phyloP scores from a whole-genome alignment of 805 yeast species.

The Lipomyces starkeyi region DNA sequence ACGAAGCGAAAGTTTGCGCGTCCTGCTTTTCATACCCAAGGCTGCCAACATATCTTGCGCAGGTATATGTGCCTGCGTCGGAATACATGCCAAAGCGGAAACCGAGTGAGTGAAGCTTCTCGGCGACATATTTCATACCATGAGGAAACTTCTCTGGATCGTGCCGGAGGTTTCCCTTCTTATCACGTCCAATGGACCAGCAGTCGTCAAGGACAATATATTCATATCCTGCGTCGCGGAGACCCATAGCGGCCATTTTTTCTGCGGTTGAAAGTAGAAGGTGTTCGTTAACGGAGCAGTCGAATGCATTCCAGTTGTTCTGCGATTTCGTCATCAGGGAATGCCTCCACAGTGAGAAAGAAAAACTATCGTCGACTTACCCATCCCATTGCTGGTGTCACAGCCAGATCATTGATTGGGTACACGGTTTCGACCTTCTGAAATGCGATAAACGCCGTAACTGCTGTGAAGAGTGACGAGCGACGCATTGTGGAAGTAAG shows the following conservation, averaged over 20 bases:
- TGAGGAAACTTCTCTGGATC: constrained; percentile 43
- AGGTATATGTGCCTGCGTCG: constrained; percentile 44
- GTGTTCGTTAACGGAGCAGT: constrained; percentile 43
- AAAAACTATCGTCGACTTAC: background rate
- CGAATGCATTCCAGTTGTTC: constrained; percentile 43
- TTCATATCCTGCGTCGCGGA: constrained; percentile 44
- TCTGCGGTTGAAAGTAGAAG: constrained; percentile 41
- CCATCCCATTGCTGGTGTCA: background rate
- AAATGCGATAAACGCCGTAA: background rate
- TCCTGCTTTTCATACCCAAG: constrained; percentile 44
- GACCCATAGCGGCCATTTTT: constrained; percentile 40
- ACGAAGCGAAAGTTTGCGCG: constrained; percentile 43
- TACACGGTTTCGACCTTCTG: background rate
- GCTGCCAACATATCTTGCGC: constrained; percentile 46
- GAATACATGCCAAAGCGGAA: constrained; percentile 47
- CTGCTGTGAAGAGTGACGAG: background rate
- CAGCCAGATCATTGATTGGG: background rate
- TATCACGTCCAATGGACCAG: constrained; percentile 41
- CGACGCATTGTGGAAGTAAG: background rate
- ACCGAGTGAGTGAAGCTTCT: constrained; percentile 41
- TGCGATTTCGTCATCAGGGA: background rate
- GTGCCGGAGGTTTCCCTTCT: constrained; percentile 36
- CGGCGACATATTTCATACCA: constrained; percentile 43
- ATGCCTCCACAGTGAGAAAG: background rate
- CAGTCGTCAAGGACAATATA: constrained; percentile 47